Base-by-base conservation (phyloP, 2,329 filamentous ascomycete species). In the Botrytis elliptica region DNA sequence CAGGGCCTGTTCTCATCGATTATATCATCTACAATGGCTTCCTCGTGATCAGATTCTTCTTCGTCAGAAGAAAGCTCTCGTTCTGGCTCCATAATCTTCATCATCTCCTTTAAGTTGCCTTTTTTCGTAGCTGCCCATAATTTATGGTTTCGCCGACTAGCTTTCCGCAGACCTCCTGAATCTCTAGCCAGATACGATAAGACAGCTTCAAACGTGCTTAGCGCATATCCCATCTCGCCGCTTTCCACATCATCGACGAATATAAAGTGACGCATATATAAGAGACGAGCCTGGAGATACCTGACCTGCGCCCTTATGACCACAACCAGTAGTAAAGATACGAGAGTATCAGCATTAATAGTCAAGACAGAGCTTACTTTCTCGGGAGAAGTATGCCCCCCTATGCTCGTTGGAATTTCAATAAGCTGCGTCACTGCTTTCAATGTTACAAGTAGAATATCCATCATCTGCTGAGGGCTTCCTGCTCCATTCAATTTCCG, bases 231-330 rank as follows among this genome's bases (percentile, higher is more conserved):
- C 86, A 97, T 92, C 83, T 99, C 96, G 67, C 96, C 96, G 75
- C 91, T 97, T 77, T 99, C 96, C 14, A 99, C 94, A 83, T 99
- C 96, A 78, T 98, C 96, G 69, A 97, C 95, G 82, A 97, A 99
- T 77, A 98, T 96, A 80, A 98, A 99, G 79, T 97, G 94, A 62
- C 95, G 92, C 87, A 98, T 97, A 81, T 98, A 99, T n/a, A 92
- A 87, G 65, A 99, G 85, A 33, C 95, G 89, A 4, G 96, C 94
- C 79, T 97, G 93, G 14, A 99, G 85, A 82, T 98, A 92, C 74
- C 93, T 90, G 40, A 97, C 90, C 75, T 96, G 93, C 18, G 95
- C 93, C 76, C 95, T 89, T 75, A 99, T 98, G 18, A 99, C 93
- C 25, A 99, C 94, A 75, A 97, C 91, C 33, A 99, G 86, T 22